Evolutionary conservation across 345 rosid genomes (phyloP), one percentile per base, ranked within the genome.

Genomic region (Citrus glauca): DNA sequence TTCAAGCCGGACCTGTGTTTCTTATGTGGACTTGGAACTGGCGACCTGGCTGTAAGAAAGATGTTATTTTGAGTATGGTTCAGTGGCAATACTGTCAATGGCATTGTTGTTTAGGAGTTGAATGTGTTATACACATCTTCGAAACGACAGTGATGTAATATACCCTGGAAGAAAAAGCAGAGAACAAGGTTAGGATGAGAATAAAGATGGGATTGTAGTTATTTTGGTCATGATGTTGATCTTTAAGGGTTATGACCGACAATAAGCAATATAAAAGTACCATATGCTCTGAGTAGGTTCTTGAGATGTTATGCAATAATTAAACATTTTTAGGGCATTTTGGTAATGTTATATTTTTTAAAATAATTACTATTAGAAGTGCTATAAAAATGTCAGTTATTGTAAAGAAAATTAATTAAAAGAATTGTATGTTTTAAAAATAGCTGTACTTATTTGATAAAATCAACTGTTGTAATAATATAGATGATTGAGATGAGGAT

Each of bases 401-500:
- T 42, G 16, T 42, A 11, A 42, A 42, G 9, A 37, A 37, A 37
- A 37, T 37, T 7, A 37, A 37, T 37, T 37, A 7, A 37, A 37
- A 37, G 9, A 42, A 42, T 10, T 42, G 16, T 42, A 1, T 42
- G 4, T 10, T 42, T 11, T 42, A 42, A 42, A 42, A 11, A 2
- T 11, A 10, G 0, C 0, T 0, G 1, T 10, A 10, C 3, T 0
- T 2, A 0, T 11, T 42, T 42, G 16, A 42, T 42, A 42, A 42
- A 42, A 42, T 42, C 0, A 42, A 42, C 0, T 42, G 50, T 42
- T 42, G 50, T 42, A 42, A 10, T 10, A 42, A 42, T 42, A 42
- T 10, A 42, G 1, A 42, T 10, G 4, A 42, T 42, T 42, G 4
- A 11, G 16, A 10, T 2, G 16, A 11, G 13, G 0, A 9, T 10